A percentile compares a stretch with the other conserved stretches of the same genome.
These are phyloP conservation scores for Lumnitzera racemosa DNA, from an alignment of 345 rosid species.

Conservation along the genomic window DNA sequence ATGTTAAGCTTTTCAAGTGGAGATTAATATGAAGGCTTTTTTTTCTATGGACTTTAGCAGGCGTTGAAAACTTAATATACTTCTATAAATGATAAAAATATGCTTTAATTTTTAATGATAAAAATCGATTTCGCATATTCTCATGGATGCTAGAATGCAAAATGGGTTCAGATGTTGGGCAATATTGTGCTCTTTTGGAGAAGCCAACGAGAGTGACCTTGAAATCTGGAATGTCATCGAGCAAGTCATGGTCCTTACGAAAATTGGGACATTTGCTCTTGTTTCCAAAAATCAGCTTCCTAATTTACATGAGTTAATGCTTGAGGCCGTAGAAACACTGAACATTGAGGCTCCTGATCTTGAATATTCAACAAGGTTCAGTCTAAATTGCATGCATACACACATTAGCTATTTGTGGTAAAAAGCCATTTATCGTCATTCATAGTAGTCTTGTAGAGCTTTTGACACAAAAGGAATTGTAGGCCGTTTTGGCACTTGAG, in stretches of 20 bases:
- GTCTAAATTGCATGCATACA: conserved; percentile 90
- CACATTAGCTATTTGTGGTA: conserved; percentile 80
- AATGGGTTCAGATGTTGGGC: too few relatives aligned
- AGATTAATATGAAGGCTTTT: too few relatives aligned
- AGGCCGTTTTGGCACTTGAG: conserved; percentile 98
- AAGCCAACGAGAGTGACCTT: too few relatives aligned
- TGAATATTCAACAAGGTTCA: conserved; percentile 85
- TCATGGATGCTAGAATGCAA: too few relatives aligned
- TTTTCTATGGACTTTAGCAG: too few relatives aligned
- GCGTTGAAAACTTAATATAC: too few relatives aligned
- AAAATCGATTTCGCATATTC: too few relatives aligned
- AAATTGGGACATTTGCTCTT: conserved; percentile 92
- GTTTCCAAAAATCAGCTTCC: conserved; percentile 87
- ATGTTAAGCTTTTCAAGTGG: too few relatives aligned
- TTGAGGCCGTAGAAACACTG: conserved; percentile 69
- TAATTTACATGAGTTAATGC: conserved; percentile 77
- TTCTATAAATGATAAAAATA: too few relatives aligned
- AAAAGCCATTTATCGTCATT: conserved; percentile 84
- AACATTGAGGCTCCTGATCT: conserved; percentile 84
- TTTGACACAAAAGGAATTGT: conserved; percentile 61
- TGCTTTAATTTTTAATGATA: too few relatives aligned
- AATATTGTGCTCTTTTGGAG: too few relatives aligned
- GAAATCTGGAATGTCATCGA: conserved; percentile 30
- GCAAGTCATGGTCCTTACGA: conserved; percentile 97
- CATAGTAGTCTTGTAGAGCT: conserved; percentile 95